Evolutionary conservation across 2,329 filamentous ascomycete species (phyloP).

Genomic region (Diplodia scrobiculata): DNA sequence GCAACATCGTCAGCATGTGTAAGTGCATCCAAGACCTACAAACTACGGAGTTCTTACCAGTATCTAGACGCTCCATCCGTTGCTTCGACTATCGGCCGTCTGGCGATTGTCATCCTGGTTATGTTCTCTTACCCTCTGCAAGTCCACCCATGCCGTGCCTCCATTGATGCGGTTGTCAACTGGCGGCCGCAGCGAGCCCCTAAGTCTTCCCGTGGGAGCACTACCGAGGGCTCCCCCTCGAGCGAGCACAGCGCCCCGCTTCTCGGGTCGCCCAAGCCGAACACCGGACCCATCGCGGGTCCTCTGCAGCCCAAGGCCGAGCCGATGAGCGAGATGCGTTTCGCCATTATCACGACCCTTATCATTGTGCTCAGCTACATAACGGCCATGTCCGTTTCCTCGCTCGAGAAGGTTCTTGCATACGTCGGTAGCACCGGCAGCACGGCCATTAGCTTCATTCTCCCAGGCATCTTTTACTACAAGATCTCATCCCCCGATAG

Average conservation of each 20-base stretch:
- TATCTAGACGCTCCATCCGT: conserved; percentile 64
- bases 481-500: conserved; percentile 93
- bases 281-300: conserved; percentile 3
- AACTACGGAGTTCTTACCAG: conserved; percentile 4
- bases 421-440: conserved; percentile 95
- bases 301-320: conserved; percentile 43
- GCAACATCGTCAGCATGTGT: conserved; percentile 86
- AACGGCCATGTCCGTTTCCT: conserved; percentile 86
- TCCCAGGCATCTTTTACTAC: conserved; percentile 96
- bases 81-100: conserved; percentile 87
- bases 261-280: conserved; percentile 32
- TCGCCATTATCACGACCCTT: conserved; percentile 82
- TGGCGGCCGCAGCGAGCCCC: conserved; percentile 67
- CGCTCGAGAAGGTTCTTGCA: conserved; percentile 84
- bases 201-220: conserved; percentile 20
- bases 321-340: conserved; percentile 79
- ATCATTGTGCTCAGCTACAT: conserved; percentile 85
- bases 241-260: conserved; percentile 47
- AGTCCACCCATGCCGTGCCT: conserved; percentile 94
- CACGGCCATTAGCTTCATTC: conserved; percentile 94
- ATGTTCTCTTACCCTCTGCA: conserved; percentile 96
- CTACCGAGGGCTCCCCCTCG: conserved; percentile 41
- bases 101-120: conserved; percentile 92
- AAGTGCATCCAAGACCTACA: conserved; percentile 54
- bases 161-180: conserved; percentile 86